Base-by-base conservation (phyloP, 805 yeast species). In the Kodamaea nitidulidarum region DNA sequence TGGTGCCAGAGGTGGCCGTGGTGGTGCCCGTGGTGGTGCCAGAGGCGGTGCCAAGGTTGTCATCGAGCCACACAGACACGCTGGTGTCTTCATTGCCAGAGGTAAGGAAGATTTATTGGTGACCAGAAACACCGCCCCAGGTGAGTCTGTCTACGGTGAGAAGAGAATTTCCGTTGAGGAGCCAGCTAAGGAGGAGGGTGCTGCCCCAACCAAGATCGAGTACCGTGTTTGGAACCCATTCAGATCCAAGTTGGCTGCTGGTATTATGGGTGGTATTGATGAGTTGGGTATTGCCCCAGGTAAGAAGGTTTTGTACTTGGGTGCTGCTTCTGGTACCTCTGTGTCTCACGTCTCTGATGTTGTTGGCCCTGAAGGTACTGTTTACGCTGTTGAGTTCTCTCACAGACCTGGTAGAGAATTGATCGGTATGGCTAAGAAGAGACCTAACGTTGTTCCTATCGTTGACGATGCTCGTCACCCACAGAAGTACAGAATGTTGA, bases 181-280 rank as follows among this genome's bases (percentile, higher is more conserved):
- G 63, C 95, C 97, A 51, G 78, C 91, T 42, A 79, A 74, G 58
- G 95, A 84, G 61, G 95, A 84, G 60, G 84, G 84, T 60, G 86
- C 81, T 43, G 86, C 93, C 52, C 81, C 93, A 51, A 88, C 97
- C 60, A 93, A 93, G 77, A 78, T 81, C 46, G 98, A 93, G 76
- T 93, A 93, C 82, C 90, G 98, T 80, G 98, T 93, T 54, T 93
- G 98, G 98, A 93, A 93, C 73, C 98, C 98, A 49, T 93, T 93
- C 85, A 85, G 98, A 82, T 91, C 98, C 44, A 93, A 93, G 80
- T 76, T 93, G 74, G 98, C 98, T 65, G 98, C 98, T 48, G 98
- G 98, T 85, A 87, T 93, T 54, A 86, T 93, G 88, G 98, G 98
- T 73, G 98, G 98, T 84, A 73, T 93, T 55, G 98, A 91, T 65